Base-by-base conservation (phyloP, 768 basidiomycete species). In the Boletus fagicola region DNA sequence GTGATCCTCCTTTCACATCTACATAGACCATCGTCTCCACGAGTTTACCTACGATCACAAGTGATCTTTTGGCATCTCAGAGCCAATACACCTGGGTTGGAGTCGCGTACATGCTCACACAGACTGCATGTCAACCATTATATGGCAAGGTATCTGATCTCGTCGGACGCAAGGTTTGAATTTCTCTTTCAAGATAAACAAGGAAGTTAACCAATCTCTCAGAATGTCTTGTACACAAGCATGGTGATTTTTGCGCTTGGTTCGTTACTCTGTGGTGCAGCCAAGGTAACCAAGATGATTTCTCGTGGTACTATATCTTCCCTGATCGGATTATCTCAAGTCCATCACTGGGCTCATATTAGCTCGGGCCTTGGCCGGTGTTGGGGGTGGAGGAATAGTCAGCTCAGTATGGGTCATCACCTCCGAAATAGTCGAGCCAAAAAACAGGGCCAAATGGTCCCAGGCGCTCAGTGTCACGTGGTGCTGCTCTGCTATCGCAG, bases 301-400 rank as follows among this genome's bases (percentile, higher is more conserved):
- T 61, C 47, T 57, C 58, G 51, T 61, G 50, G 20, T 56, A n/a
- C n/a, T n/a, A 52, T 46, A 58, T 48, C 56, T 59, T 47, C 39
- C 57, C 58, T 66, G 64, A 63, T 59, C 50, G 53, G 48, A 48
- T 64, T 55, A 58, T 59, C 40, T 53, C 54, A 49, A 74, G 75
- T 68, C 63, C 45, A 77, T 82, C 49, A 71, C 74, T 54, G 87
- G 84, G 83, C 79, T 92, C 49, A 88, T 92, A 57, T 72, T 83
- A 26, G 81, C 85, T 51, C 80, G 91, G 47, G 79, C 75, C 50
- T 57, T 82, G 53, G 87, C 90, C 58, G 92, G 92, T 43, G 77
- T 90, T 57, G 92, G 92, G n/a, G 92, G 87, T 16, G 92, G 92
- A 36, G 92, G 92, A 10, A 92, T 94, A 61, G 91, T 92, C 56